Evolutionary conservation across 345 rosid genomes (phyloP).

Genomic region (Excoecaria cochinchinensis): DNA sequence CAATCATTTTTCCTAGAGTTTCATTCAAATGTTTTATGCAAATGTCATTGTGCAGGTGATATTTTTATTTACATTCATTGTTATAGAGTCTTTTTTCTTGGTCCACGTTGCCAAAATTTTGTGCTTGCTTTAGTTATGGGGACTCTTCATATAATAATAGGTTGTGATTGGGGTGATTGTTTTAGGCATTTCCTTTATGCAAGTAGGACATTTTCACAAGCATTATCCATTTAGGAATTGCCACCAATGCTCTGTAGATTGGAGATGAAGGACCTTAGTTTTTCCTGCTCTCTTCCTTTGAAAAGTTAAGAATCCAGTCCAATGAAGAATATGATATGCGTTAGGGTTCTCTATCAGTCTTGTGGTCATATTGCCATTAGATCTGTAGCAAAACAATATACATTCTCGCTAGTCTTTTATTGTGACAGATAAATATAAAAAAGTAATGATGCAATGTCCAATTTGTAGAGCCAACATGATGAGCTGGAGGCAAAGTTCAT

Average conservation of each 20-base stretch:
- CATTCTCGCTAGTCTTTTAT: neutral
- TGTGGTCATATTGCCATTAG: neutral
- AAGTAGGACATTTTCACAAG: too few relatives aligned
- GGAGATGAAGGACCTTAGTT: neutral
- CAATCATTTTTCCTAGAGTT: too few relatives aligned
- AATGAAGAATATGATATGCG: neutral
- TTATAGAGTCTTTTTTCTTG: too few relatives aligned
- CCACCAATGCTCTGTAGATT: neutral
- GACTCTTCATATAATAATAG: too few relatives aligned
- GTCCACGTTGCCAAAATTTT: too few relatives aligned
- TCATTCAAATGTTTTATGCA: too few relatives aligned
- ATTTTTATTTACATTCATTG: too few relatives aligned
- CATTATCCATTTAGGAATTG: neutral
- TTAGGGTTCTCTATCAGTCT: neutral
- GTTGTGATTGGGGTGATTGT: too few relatives aligned
- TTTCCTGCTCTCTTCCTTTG: neutral
- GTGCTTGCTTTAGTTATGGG: too few relatives aligned
- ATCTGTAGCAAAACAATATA: neutral
- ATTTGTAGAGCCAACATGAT: slow-evolving; percentile 23
- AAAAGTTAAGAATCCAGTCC: neutral
- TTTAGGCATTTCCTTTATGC: too few relatives aligned
- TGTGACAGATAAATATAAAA: neutral
- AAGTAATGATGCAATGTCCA: neutral
- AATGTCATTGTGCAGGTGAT: too few relatives aligned
- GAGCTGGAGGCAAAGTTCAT: slow-evolving; percentile 22